phyloP scores from a whole-genome alignment of 2,329 filamentous ascomycete species.

The Eurotiales sp. region DNA sequence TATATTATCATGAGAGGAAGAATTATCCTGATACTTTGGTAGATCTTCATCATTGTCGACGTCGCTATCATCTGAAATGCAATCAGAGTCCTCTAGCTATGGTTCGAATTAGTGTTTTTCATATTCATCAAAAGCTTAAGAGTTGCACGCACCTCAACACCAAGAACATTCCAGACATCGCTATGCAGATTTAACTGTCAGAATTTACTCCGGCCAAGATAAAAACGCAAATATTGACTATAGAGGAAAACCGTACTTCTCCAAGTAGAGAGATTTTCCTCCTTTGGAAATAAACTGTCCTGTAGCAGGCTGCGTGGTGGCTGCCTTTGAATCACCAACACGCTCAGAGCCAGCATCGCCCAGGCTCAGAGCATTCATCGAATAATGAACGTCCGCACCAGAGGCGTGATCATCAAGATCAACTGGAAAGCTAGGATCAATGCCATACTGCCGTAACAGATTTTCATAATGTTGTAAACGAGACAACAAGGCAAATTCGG shows the following conservation, averaged over 20 bases:
- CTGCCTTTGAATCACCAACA: too few relatives aligned
- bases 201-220: background rate
- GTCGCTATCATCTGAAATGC: conserved; percentile 9
- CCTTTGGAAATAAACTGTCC: conserved; percentile 12
- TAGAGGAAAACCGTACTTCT: conserved; percentile 7
- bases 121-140: background rate
- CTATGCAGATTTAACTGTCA: background rate
- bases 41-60: conserved; percentile 1
- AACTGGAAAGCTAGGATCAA: background rate
- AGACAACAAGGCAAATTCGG: conserved; percentile 8
- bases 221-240: background rate
- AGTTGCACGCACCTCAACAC: conserved; percentile 1
- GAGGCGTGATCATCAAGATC: background rate
- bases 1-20: background rate
- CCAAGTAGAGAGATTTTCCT: conserved; percentile 11
- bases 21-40: background rate
- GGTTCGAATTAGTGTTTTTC: background rate
- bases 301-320: background rate
- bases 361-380: background rate
- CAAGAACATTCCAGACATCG: conserved; percentile 9
- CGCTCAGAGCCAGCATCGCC: too few relatives aligned
- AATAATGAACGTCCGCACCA: background rate
- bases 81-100: conserved; percentile 3
- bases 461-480: conserved; percentile 10
- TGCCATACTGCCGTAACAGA: conserved; percentile 9